Evolutionary conservation across 768 basidiomycete genomes (phyloP), one percentile per base, ranked within the genome.

Genomic region (Suillus fuscotomentosus): DNA sequence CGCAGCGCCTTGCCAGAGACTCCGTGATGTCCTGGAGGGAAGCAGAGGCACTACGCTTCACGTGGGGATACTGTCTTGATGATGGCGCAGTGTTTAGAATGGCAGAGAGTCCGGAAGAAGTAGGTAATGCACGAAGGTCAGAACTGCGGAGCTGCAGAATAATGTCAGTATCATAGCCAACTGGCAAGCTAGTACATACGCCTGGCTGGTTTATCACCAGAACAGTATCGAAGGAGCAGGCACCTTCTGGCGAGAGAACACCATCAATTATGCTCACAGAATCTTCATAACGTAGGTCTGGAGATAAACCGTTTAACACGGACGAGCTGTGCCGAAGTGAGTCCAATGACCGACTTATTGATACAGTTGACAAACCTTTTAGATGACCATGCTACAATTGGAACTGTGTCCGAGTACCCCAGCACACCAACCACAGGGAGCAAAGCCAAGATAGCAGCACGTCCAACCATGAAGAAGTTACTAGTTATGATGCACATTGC

Each of bases 341-440:
- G 24, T 11, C 8, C 24, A 31, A 6, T 53, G 60, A 43, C 27
- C 22, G 59, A 41, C n/a, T 38, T 5, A 11, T 34, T 31, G 60
- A 61, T 3, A 39, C 15, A 24, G 6, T 15, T 38, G 47, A 45
- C 68, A n/a, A 72, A 90, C 91, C 80, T 81, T 51, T 83, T 78
- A 27, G 89, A 90, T 1, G 90, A 86, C 91, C 92, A 93, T 13
- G 85, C 84, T 2, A 93, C 74, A 15, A 92, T 71, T 10, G 91
- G 91, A 6, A 79, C 73, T 0, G 90, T 89, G 63, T 86, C 80
- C 10, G 83, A 84, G 75, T 85, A 90, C 4, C 88, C 89, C 38
- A 83, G 70, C 3, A 79, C 84, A 7, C 68, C 36, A 2, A 73
- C 64, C 7, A 82, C 71, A 45, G 81, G 79, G 45, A 87, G 70